Evolutionary conservation across 2,329 filamentous ascomycete species (phyloP).

Genomic region (Cercospora sp.): DNA sequence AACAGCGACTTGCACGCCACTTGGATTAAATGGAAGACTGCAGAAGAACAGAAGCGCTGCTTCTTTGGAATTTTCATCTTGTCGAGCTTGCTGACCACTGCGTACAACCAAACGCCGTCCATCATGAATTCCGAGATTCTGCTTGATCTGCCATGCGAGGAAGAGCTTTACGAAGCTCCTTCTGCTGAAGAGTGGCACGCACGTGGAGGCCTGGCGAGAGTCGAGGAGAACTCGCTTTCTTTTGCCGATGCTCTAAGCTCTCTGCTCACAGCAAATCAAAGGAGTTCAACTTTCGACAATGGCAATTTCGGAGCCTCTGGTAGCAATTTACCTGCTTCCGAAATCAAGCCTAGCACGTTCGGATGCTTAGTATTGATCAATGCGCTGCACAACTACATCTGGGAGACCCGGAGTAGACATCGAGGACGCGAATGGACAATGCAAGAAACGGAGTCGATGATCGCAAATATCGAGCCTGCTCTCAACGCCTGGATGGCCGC

Average conservation of each 20-base stretch:
- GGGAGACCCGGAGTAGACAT: conserved; percentile 91
- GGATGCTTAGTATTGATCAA: conserved; percentile 91
- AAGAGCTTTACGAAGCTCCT: conserved; percentile 84
- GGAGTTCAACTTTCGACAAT: conserved; percentile 37
- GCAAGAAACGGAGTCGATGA: conserved; percentile 93
- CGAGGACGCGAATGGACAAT: conserved; percentile 86
- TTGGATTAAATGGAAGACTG: conserved; percentile 85
- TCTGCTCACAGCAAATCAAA: conserved; percentile 74
- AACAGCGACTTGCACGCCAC: conserved; percentile 61
- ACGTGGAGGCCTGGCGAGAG: conserved; percentile 69
- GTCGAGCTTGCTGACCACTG: conserved; percentile 85
- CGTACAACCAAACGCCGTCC: conserved; percentile 88
- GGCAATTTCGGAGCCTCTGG: conserved; percentile 21
- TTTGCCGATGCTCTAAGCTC: conserved; percentile 82
- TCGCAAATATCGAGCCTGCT: conserved; percentile 89
- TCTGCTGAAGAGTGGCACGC: conserved; percentile 78
- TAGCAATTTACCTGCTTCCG: conserved; percentile 35
- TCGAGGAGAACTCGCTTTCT: conserved; percentile 68
- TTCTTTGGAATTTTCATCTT: conserved; percentile 88
- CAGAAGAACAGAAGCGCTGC: conserved; percentile 89
- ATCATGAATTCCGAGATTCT: conserved; percentile 92
- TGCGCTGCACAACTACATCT: conserved; percentile 95
- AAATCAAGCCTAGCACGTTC: conserved; percentile 82
- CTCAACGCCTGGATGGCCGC: conserved; percentile 91
- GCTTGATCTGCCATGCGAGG: conserved; percentile 86